phyloP scores from a whole-genome alignment of 75 land plant genomes.

The Picea glauca region DNA sequence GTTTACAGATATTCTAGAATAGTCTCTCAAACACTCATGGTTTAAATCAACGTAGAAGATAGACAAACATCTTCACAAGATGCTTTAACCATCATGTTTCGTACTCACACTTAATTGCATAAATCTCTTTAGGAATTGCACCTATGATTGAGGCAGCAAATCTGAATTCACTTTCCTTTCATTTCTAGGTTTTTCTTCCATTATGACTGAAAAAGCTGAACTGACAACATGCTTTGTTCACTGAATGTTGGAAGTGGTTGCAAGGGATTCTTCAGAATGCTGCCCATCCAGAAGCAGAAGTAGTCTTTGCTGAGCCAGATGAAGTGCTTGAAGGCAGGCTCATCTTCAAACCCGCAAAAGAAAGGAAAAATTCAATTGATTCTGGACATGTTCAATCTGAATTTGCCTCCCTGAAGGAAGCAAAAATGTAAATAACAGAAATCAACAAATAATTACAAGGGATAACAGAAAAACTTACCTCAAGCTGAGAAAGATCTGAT shows the following conservation, averaged over 20 bases:
- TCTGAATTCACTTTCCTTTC: background rate
- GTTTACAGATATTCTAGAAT: conserved; percentile 8
- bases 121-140: conserved; percentile 3
- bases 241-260: background rate
- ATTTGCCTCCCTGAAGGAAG: background rate
- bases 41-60: conserved; percentile 3
- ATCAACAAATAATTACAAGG: background rate
- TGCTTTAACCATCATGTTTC: conserved; percentile 11
- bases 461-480: conserved; percentile 40
- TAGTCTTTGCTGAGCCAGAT: conserved; percentile 27
- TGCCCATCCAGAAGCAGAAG: conserved; percentile 69
- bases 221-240: background rate
- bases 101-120: conserved; percentile 2
- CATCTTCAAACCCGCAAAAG: conserved; percentile 33
- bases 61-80: conserved; percentile 5
- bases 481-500: conserved; percentile 75
- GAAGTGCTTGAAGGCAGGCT: conserved; percentile 39
- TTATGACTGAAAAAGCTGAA: background rate
- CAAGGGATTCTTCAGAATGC: conserved; percentile 35
- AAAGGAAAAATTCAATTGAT: background rate
- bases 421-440: background rate
- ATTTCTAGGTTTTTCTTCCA: conserved; percentile 2
- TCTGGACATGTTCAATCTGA: background rate
- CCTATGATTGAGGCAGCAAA: conserved; percentile 8
- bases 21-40: conserved; percentile 6